Evolutionary conservation across 2,329 filamentous ascomycete species (phyloP), one percentile per base, ranked within the genome.

Genomic region (Aspergillus novoparasiticus): DNA sequence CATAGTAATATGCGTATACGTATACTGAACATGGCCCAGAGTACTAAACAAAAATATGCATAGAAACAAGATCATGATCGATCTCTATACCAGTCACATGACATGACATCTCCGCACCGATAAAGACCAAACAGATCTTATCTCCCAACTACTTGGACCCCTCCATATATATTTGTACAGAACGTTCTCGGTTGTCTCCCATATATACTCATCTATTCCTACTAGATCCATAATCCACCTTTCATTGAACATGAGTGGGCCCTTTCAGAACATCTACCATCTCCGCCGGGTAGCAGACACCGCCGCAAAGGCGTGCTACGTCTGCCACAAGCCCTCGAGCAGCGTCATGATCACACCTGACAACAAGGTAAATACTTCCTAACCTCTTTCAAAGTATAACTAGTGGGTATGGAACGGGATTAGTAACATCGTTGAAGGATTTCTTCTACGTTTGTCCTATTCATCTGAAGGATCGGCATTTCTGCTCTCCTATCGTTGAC

Each of bases 361-460:
- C 72, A 94, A 92, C 73, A 95, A 94, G 87, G 94, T 95, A 70
- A 57, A 59, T 36, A 32, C 19, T 23, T 26, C 32, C 11, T 53
- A 46, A 6, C 9, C 23, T 53, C n/a, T 23, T 16, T 50, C 23
- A 23, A 14, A 32, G 36, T 51, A 10, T 61, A 36, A 12, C 11
- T 32, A 10, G 30, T 34, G 16, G 2, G 23, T 36, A 21, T 23
- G 16, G 14, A 19, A 12, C 16, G 30, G 6, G 6, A 26, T n/a
- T 23, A 43, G 19, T 23, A 19, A 34, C 19, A 19, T 5, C 8
- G 41, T 23, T 41, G 23, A 50, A 89, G 87, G 93, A 97, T 75
- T 96, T 93, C 79, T 98, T 99, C 81, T 97, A 96, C 75, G 87
- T 96, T 51, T 99, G 95, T 71, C 84, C 89, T 6, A 83, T 85